Evolutionary conservation across 1,284 basidiomycete genomes (phyloP).

Genomic region (Kalmanozyma brasiliensis): DNA sequence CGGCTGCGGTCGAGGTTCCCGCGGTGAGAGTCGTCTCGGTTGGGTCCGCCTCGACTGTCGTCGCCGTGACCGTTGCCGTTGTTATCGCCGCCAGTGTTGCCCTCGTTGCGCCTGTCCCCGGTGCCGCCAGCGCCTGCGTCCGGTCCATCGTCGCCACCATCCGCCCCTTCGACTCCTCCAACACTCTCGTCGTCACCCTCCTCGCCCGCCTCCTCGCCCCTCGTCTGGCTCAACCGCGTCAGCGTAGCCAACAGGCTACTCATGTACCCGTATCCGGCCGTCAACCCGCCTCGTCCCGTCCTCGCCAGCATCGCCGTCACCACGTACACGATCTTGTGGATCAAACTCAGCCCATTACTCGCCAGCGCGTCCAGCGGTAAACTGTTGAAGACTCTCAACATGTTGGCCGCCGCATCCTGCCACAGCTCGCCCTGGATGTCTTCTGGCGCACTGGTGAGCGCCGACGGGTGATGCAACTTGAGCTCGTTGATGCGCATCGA

Average conservation of each 20-base stretch:
- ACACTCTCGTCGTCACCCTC: too few species aligned
- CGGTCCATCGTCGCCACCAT: not conserved
- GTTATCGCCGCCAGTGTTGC: not conserved
- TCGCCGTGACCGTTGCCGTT: not conserved
- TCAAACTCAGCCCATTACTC: constrained; percentile 47
- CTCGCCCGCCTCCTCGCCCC: constrained; percentile 19
- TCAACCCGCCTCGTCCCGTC: constrained; percentile 7
- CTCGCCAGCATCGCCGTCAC: constrained; percentile 34
- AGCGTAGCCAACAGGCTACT: constrained; percentile 32
- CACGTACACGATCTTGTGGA: constrained; percentile 49
- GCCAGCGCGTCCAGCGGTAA: constrained; percentile 51
- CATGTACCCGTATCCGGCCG: constrained; percentile 36
- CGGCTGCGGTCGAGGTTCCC: not conserved
- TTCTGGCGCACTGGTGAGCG: not conserved
- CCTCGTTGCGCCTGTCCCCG: not conserved
- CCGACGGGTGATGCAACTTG: constrained; percentile 8
- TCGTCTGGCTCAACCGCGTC: constrained; percentile 33
- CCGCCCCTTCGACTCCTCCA: constrained; percentile 1
- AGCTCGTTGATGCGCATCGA: constrained; percentile 24
- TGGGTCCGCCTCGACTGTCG: not conserved
- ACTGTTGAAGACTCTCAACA: constrained; percentile 39
- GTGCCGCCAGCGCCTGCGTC: not conserved
- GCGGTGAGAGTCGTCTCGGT: not conserved
- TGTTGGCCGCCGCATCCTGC: constrained; percentile 44
- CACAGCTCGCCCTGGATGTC: constrained; percentile 18